phyloP scores from a whole-genome alignment of 73 alveolate species.

The Paramecium caudatum region DNA sequence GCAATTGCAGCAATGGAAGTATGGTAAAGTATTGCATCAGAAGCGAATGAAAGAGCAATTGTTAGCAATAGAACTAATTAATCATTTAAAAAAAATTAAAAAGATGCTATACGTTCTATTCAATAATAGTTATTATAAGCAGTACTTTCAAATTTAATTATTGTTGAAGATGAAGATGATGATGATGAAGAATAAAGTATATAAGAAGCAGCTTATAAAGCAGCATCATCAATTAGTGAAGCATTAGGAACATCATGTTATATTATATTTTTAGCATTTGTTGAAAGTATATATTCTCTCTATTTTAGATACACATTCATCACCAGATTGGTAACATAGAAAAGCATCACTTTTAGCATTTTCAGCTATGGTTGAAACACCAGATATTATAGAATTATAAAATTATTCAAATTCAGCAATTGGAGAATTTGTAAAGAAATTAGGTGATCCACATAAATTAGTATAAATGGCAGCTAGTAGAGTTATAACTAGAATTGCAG shows the following conservation, averaged over 20 bases:
- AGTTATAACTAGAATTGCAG: slow-evolving; percentile 45
- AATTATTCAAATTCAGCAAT: not conserved
- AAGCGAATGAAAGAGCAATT: slow-evolving; percentile 3
- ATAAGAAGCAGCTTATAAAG: slow-evolving; percentile 59
- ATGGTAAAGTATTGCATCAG: slow-evolving; percentile 23
- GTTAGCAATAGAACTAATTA: slow-evolving; percentile 24
- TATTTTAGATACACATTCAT: not conserved
- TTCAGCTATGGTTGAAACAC: slow-evolving; percentile 61
- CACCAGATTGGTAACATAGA: slow-evolving; percentile 62
- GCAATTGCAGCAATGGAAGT: slow-evolving; percentile 42
- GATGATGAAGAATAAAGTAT: slow-evolving; percentile 56
- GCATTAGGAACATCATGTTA: slow-evolving; percentile 4
- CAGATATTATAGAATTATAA: not conserved
- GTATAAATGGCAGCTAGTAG: slow-evolving; percentile 19
- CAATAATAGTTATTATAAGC: not conserved
- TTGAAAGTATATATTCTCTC: not conserved
- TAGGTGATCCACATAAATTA: slow-evolving; percentile 13
- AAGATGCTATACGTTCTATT: not conserved
- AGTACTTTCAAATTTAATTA: not conserved
- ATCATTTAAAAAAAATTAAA: not conserved
- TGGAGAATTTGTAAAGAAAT: not conserved
- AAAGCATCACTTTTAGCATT: slow-evolving; percentile 62
- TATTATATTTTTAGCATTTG: not conserved
- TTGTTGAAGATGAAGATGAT: slow-evolving; percentile 24
- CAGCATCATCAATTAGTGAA: slow-evolving; percentile 50